Conservation (phyloP, 2,329 filamentous ascomycete species). For the Graphiopsis chlorocephala region DNA sequence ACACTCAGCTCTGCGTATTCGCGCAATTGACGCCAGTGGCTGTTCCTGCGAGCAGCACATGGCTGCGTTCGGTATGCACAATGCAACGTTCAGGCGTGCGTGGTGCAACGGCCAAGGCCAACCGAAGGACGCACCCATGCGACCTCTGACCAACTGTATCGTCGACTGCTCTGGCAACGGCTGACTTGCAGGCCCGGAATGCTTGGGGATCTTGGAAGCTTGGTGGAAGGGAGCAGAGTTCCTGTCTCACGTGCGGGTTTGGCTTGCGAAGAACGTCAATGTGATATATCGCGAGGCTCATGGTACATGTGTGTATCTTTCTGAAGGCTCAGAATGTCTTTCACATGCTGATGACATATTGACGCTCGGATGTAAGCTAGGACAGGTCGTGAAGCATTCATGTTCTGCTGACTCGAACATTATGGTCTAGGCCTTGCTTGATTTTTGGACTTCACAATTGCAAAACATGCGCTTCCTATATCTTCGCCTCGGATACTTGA, state of each 20-base stretch:
- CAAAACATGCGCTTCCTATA: too few species aligned
- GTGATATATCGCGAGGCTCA: too few species aligned
- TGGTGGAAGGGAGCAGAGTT: background rate
- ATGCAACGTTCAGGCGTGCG: background rate
- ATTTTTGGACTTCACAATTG: background rate
- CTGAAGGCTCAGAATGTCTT: too few species aligned
- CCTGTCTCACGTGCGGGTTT: background rate
- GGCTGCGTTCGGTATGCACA: slow-evolving; percentile 2
- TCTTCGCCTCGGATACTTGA: background rate
- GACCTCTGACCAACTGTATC: background rate
- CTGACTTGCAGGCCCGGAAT: background rate
- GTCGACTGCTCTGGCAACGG: slow-evolving; percentile 5
- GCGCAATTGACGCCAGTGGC: slow-evolving; percentile 5
- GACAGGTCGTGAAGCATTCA: background rate
- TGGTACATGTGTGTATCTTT: too few species aligned
- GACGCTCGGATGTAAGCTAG: background rate
- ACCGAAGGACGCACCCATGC: background rate
- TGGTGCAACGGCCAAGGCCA: slow-evolving; percentile 1
- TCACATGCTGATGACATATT: background rate
- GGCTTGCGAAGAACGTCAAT: background rate
- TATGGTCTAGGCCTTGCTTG: background rate
- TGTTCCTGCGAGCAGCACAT: background rate
- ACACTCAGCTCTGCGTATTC: background rate
- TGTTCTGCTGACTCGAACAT: background rate
- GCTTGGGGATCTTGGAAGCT: slow-evolving; percentile 2